These are phyloP conservation scores for Sugiyamaella pinicola DNA, from an alignment of 1,139 yeast genomes.

Conservation along the genomic window DNA sequence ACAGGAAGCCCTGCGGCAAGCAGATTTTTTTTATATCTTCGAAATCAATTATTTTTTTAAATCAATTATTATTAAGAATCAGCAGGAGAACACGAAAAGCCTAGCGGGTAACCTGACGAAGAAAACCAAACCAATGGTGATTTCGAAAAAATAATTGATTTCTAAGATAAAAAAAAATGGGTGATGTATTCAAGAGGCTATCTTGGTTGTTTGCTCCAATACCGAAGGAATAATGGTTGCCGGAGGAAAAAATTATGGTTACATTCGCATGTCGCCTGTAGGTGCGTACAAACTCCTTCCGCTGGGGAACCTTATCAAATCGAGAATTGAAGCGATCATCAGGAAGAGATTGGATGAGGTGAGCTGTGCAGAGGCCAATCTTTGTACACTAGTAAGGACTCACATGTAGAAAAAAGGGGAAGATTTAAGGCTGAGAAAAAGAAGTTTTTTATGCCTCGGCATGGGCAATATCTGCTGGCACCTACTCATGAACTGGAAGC, in stretches of 20 bases:
- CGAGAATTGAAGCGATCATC: slow-evolving; percentile 61
- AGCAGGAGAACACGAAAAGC: too few relatives aligned
- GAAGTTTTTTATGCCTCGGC: slow-evolving; percentile 64
- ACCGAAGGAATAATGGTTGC: too few relatives aligned
- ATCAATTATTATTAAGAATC: too few relatives aligned
- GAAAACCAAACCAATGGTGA: too few relatives aligned
- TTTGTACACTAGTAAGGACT: slow-evolving; percentile 65
- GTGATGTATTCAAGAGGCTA: too few relatives aligned
- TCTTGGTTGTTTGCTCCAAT: too few relatives aligned
- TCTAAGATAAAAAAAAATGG: too few relatives aligned
- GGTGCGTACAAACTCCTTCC: slow-evolving; percentile 60
- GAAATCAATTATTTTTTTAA: too few relatives aligned
- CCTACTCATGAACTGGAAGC: slow-evolving; percentile 97
- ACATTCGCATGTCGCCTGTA: slow-evolving; percentile 39
- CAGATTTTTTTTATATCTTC: too few relatives aligned
- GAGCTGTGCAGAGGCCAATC: slow-evolving; percentile 67
- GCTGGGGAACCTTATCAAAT: slow-evolving; percentile 61
- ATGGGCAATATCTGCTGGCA: slow-evolving; percentile 60
- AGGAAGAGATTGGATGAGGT: slow-evolving; percentile 58
- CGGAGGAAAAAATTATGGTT: slow-evolving; percentile 39
- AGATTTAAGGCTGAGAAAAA: slow-evolving; percentile 58
- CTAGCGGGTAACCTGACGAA: too few relatives aligned
- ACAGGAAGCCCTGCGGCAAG: too few relatives aligned
- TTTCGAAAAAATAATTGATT: too few relatives aligned
- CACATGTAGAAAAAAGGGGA: slow-evolving; percentile 77